phyloP scores from a whole-genome alignment of 768 basidiomycete genomes.

The Trametes cingulata region DNA sequence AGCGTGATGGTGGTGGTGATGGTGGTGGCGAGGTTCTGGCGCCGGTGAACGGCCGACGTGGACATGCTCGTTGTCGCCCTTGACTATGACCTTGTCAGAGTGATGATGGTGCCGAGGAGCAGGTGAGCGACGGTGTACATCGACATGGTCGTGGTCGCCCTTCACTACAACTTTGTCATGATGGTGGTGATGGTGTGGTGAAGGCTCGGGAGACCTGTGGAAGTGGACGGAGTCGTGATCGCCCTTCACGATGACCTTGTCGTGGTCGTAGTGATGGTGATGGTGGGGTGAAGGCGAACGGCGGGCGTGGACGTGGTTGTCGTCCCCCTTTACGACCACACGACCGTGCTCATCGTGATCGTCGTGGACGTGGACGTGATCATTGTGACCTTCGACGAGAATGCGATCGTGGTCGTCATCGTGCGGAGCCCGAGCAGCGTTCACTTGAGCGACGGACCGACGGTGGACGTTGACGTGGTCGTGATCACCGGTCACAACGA shows the following conservation, averaged over 20 bases:
- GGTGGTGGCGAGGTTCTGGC: constrained; percentile 3
- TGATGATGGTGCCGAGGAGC: constrained; percentile 22
- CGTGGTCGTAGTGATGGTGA: constrained; percentile 10
- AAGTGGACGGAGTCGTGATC: constrained; percentile 22
- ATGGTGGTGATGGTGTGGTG: constrained; percentile 15
- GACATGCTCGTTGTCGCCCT: constrained; percentile 21
- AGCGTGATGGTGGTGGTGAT: constrained; percentile 21
- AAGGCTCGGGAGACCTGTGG: constrained; percentile 17
- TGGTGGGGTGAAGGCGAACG: constrained; percentile 15
- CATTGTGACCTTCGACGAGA: constrained; percentile 10
- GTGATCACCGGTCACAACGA: constrained; percentile 30
- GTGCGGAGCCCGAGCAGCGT: not conserved
- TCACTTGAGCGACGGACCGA: not conserved
- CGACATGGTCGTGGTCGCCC: constrained; percentile 19
- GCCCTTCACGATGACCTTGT: constrained; percentile 19
- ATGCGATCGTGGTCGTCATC: constrained; percentile 19
- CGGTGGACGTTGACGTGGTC: constrained; percentile 30
- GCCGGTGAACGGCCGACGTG: constrained; percentile 1
- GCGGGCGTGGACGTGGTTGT: constrained; percentile 24
- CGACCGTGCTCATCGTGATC: constrained; percentile 17
- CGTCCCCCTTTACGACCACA: constrained; percentile 23
- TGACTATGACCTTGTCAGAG: constrained; percentile 21
- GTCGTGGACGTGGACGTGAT: constrained; percentile 10
- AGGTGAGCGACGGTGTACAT: constrained; percentile 17
- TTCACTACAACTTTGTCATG: constrained; percentile 11